phyloP scores from a whole-genome alignment of 371 early-diverging fungal species.

The Rhizomucor miehei region DNA sequence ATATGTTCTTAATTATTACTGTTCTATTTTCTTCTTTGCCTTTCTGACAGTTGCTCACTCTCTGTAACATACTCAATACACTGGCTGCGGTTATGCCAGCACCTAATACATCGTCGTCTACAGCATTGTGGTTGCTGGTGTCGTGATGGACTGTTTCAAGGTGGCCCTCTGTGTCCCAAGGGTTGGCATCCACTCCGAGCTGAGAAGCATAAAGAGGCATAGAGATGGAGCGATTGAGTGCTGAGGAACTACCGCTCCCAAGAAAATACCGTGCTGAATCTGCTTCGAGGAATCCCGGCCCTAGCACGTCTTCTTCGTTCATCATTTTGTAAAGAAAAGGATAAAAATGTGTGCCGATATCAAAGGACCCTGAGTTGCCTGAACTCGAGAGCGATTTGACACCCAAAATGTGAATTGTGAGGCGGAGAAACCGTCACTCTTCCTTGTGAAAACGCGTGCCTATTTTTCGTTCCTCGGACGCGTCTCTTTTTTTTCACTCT shows the following conservation, averaged over 20 bases:
- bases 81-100: conserved; percentile 23
- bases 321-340: conserved; percentile 11
- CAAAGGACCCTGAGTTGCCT: too few species aligned
- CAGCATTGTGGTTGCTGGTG: conserved; percentile 3
- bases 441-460: neutral
- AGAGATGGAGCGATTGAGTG: conserved; percentile 17
- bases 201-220: conserved; percentile 14
- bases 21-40: neutral
- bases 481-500: neutral
- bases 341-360: neutral
- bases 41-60: neutral
- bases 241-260: conserved; percentile 7
- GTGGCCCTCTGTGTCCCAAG: conserved; percentile 17
- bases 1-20: neutral
- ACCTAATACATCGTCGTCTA: conserved; percentile 23
- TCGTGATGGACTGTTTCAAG: conserved; percentile 13
- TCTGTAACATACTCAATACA: conserved; percentile 19
- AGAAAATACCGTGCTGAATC: conserved; percentile 15
- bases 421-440: too few species aligned
- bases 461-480: conserved; percentile 10
- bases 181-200: conserved; percentile 13
- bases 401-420: neutral
- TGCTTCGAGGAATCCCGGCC: conserved; percentile 18
- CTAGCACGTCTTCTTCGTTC: conserved; percentile 20
- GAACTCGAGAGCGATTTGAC: conserved; percentile 1